Evolutionary conservation across 1,284 basidiomycete genomes (phyloP).

Genomic region (Sparassis latifolia): DNA sequence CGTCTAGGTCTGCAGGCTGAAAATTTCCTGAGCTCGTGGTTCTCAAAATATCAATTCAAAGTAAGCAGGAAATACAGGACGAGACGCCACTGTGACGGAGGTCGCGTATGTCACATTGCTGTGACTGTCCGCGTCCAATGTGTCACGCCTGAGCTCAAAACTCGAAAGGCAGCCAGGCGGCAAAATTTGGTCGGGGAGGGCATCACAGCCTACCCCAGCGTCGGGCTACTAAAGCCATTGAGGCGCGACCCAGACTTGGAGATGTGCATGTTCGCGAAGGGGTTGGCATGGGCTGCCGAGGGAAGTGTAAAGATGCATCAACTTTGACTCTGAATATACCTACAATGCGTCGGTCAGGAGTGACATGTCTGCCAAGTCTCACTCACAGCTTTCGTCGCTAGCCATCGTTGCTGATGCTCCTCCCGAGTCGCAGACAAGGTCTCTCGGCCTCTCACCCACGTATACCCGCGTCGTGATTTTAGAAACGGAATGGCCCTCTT

Average conservation of each 20-base stretch:
- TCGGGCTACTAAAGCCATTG: slow-evolving; percentile 9
- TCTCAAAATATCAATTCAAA: too few relatives aligned
- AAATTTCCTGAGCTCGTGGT: too few relatives aligned
- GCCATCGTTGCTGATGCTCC: slow-evolving; percentile 5
- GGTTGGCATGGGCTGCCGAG: neutral
- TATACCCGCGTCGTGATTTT: slow-evolving; percentile 9
- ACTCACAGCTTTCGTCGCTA: slow-evolving; percentile 11
- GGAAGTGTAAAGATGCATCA: slow-evolving; percentile 3
- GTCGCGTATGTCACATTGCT: too few relatives aligned
- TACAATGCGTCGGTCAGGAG: neutral
- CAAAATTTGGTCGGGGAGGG: too few relatives aligned
- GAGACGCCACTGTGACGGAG: too few relatives aligned
- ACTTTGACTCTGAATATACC: slow-evolving; percentile 10
- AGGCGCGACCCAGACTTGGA: neutral
- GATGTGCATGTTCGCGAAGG: slow-evolving; percentile 3
- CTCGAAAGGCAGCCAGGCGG: too few relatives aligned
- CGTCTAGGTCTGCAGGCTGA: too few relatives aligned
- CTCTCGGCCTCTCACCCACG: slow-evolving; percentile 9
- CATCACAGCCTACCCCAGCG: slow-evolving; percentile 1
- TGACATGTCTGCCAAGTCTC: neutral
- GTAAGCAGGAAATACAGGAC: too few relatives aligned
- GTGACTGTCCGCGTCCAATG: too few relatives aligned
- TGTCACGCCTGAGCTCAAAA: too few relatives aligned
- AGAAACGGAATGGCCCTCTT: slow-evolving; percentile 5
- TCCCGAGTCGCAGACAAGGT: slow-evolving; percentile 8